phyloP scores from a whole-genome alignment of 2,329 filamentous ascomycete species.

The Atkinsonella texensis region DNA sequence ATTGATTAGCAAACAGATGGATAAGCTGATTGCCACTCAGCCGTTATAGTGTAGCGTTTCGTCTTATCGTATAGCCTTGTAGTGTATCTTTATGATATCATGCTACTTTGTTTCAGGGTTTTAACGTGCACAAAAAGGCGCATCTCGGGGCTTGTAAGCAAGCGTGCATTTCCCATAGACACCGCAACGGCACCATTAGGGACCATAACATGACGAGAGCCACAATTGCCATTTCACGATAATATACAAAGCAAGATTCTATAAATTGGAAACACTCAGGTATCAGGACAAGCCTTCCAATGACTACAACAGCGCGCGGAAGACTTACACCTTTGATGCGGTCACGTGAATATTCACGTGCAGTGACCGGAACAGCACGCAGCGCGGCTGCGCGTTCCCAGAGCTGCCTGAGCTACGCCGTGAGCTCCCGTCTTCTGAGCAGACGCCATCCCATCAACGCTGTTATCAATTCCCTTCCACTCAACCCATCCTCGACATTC shows the following conservation, averaged over 20 bases:
- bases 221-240: no score
- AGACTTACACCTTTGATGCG: neutral
- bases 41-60: neutral
- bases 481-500: neutral
- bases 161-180: no score
- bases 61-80: neutral
- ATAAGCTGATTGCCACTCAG: neutral
- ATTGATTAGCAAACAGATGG: neutral
- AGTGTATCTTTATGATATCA: neutral
- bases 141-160: no score
- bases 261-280: no score
- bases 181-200: no score
- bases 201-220: no score
- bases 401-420: constrained; percentile 33
- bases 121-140: no score
- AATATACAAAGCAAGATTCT: no score
- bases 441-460: constrained; percentile 12
- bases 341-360: constrained; percentile 14
- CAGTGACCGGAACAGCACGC: constrained; percentile 6
- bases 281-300: no score
- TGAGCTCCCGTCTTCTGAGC: constrained; percentile 23
- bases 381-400: constrained; percentile 29
- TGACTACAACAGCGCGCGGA: no score
- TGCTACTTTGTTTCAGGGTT: neutral
- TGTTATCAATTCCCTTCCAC: constrained; percentile 10